phyloP scores from a whole-genome alignment of 73 alveolate genomes.

The Symbiodinium natans region DNA sequence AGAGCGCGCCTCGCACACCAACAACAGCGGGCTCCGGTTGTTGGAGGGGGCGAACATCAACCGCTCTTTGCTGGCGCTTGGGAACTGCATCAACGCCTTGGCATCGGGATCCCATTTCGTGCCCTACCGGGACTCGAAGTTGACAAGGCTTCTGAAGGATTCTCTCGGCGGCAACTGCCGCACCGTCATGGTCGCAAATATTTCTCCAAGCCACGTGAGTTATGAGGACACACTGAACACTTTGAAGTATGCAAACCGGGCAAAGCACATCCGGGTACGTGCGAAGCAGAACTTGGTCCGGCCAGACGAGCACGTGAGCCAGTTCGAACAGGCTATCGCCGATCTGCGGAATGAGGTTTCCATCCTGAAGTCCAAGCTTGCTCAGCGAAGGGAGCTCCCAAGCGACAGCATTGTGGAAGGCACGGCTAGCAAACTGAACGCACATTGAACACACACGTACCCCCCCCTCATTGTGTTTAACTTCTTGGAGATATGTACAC shows the following conservation, averaged over 20 bases:
- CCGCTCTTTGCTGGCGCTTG: constrained; percentile 98
- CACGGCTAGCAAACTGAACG: too few relatives aligned
- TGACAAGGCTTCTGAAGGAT: constrained; percentile 99
- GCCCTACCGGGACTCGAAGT: constrained; percentile 99
- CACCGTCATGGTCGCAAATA: constrained; percentile 99
- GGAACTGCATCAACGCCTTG: constrained; percentile 99
- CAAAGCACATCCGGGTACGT: constrained; percentile 99
- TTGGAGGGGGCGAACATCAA: constrained; percentile 99
- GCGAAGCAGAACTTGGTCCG: constrained; percentile 98
- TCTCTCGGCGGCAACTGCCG: constrained; percentile 99
- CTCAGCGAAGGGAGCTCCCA: constrained; percentile 32
- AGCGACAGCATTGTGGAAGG: constrained; percentile 14
- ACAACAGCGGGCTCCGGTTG: constrained; percentile 98
- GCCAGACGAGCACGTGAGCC: constrained; percentile 99
- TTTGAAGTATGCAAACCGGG: constrained; percentile 99
- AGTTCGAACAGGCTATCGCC: constrained; percentile 98
- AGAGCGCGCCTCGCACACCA: constrained; percentile 99
- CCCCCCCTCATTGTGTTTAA: too few relatives aligned
- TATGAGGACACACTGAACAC: constrained; percentile 99
- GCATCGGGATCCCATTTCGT: constrained; percentile 97
- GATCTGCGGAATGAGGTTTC: constrained; percentile 82
- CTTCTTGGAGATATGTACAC: too few relatives aligned
- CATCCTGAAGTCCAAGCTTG: constrained; percentile 72
- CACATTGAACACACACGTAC: too few relatives aligned
- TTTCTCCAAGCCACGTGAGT: constrained; percentile 97